Base-by-base conservation (phyloP, 148 eudicot genomes). In the Nepenthes mirabilis region DNA sequence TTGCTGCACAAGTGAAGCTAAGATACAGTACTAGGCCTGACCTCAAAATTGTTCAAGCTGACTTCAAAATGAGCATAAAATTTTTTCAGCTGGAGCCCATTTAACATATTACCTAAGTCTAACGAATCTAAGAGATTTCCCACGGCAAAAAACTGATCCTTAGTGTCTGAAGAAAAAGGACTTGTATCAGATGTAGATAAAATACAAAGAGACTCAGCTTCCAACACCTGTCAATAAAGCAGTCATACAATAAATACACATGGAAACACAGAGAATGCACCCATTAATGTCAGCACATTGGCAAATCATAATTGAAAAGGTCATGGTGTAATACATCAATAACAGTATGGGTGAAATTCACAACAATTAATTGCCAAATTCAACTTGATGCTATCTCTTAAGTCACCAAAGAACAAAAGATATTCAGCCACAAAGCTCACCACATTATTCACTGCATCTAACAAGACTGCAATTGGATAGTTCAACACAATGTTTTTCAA, bases 1-100 rank as follows among this genome's bases (percentile, higher is more conserved):
- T 52, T 56, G 10, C 11, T 12, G n/a, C 23, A 2, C 34, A 53
- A 6, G 58, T 55, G 11, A 51, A 62, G 2, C 36, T 57, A 40
- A 43, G 34, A 57, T 14, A 9, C 57, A 52, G 37, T 48, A 63
- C 43, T 58, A 66, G 54, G 52, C 71, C 51, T 74, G 37, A 91
- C 96, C 91, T 80, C 79, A 70, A 80, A 62, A 74, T 85, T 82
- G 73, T 53, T 69, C 56, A 85, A 56, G 65, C 74, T 75, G 40
- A 80, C 61, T 70, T 83, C 88, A 69, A 73, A 91, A 49, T 72
- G 70, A 65, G 80, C 83, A 70, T 83, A 86, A 32, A 91, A 74
- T 71, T 83, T 80, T 63, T 77, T 37, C n/a, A 78, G 72, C 62
- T 75, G 73, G 68, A 67, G 61, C 10, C 50, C 66, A 47, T 37